Evolutionary conservation across 768 basidiomycete genomes (phyloP).

Genomic region (Mycena galopus): DNA sequence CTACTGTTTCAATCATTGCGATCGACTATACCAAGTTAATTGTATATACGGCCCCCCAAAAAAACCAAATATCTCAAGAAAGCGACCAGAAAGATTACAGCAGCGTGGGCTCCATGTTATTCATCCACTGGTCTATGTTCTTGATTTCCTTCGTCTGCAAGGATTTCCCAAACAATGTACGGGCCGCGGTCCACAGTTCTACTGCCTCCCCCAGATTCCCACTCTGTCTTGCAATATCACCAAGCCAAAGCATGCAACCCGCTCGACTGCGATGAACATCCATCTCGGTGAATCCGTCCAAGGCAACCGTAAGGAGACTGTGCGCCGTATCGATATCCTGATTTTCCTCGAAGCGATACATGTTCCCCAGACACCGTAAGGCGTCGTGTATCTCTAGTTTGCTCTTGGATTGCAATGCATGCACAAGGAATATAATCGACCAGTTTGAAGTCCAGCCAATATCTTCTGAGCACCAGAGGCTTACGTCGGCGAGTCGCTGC

Average conservation of each 20-base stretch:
- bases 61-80: no score
- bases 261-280: background rate
- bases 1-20: no score
- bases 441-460: background rate
- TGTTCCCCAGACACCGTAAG: background rate
- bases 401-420: background rate
- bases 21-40: no score
- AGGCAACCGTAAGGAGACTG: background rate
- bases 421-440: background rate
- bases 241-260: background rate
- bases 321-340: background rate
- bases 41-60: no score
- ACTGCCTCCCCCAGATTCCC: background rate
- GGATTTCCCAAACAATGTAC: background rate
- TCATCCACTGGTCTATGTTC: no score
- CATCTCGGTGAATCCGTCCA: background rate
- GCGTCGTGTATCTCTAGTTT: background rate
- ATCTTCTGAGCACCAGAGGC: background rate
- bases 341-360: background rate
- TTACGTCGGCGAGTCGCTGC: background rate
- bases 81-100: no score
- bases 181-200: background rate
- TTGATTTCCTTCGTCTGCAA: no score
- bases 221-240: background rate
- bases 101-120: no score